Evolutionary conservation across 768 basidiomycete species (phyloP), one percentile per base, ranked within the genome.

Genomic region (Hericium erinaceus): DNA sequence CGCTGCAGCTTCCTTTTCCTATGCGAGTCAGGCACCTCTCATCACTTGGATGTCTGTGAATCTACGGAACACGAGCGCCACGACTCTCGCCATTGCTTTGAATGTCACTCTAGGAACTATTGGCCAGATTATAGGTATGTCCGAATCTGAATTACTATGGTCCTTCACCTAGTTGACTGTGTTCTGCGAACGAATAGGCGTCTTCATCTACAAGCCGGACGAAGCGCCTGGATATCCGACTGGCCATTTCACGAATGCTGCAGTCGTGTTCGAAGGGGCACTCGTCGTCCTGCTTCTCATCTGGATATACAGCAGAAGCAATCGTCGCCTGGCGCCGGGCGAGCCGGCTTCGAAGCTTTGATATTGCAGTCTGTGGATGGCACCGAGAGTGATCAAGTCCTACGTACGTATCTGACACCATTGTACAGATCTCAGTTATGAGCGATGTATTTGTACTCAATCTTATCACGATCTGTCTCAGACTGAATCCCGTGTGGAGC

Each of bases 261-360:
- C n/a, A 3, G 44, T 20, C 5, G 7, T 72, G 1, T 61, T 68
- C 13, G 66, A 60, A 11, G 57, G 66, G 13, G 16, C 61, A 13
- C 38, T 58, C 9, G 60, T 64, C 9, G 15, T 62, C 4, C 33
- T 57, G 26, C 58, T 66, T 7, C 48, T 63, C 33, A 24, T 44
- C 4, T 16, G 16, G 44, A 56, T 64, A 33, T 66, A 66, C 52
- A 50, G 56, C 26, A 44, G 55, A 22, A 54, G 60, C 41, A 66
- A 66, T 48, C 57, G 52, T 20, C 26, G 20, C 33, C 55, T 66
- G 6, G 41, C 16, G 4, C 57, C 60, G 11, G 60, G 55, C 4
- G 63, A 61, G 44, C 40, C 58, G n/a, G 40, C 13, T 16, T 66
- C 63, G 65, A 33, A 60, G 26, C 26, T 64, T 11, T 65, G 39